These are phyloP conservation scores for Aspergillus carlsbadensis DNA, from an alignment of 495 filamentous ascomycete species.

Conservation along the genomic window DNA sequence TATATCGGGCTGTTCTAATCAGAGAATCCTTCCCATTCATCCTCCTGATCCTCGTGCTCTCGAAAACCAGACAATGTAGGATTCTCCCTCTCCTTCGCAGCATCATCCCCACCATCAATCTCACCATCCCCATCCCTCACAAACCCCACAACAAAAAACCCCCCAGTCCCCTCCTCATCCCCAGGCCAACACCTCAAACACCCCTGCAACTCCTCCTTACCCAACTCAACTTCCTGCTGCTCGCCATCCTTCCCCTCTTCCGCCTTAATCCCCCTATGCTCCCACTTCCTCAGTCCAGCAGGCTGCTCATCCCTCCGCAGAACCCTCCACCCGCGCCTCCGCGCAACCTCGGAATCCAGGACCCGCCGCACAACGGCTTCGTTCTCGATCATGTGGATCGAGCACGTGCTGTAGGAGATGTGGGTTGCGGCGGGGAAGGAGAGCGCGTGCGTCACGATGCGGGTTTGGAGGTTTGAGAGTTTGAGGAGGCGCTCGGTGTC, in stretches of 20 bases:
- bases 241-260: slow-evolving; percentile 7
- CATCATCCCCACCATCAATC: neutral
- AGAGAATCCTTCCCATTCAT: slow-evolving; percentile 49
- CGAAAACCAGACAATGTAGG: neutral
- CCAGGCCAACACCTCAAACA: slow-evolving; percentile 82
- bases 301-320: slow-evolving; percentile 69
- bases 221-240: slow-evolving; percentile 31
- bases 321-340: slow-evolving; percentile 71
- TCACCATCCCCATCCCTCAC: slow-evolving; percentile 45
- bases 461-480: slow-evolving; percentile 73
- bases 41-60: slow-evolving; percentile 11
- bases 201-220: slow-evolving; percentile 59
- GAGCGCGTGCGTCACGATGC: slow-evolving; percentile 79
- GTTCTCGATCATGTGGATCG: slow-evolving; percentile 81
- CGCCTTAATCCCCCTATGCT: slow-evolving; percentile 59
- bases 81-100: slow-evolving; percentile 12
- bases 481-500: slow-evolving; percentile 59
- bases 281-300: slow-evolving; percentile 68
- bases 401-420: slow-evolving; percentile 93
- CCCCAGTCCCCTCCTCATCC: slow-evolving; percentile 72
- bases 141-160: slow-evolving; percentile 71
- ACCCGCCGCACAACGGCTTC: slow-evolving; percentile 76
- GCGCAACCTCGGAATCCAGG: slow-evolving; percentile 63
- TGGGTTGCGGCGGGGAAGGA: slow-evolving; percentile 71
- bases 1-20: slow-evolving; percentile 26